A percentile compares a stretch with the other conserved stretches of the same genome.
Evolutionary conservation across 257 asterid genomes (phyloP).

Genomic region (Leonotis leonurus): DNA sequence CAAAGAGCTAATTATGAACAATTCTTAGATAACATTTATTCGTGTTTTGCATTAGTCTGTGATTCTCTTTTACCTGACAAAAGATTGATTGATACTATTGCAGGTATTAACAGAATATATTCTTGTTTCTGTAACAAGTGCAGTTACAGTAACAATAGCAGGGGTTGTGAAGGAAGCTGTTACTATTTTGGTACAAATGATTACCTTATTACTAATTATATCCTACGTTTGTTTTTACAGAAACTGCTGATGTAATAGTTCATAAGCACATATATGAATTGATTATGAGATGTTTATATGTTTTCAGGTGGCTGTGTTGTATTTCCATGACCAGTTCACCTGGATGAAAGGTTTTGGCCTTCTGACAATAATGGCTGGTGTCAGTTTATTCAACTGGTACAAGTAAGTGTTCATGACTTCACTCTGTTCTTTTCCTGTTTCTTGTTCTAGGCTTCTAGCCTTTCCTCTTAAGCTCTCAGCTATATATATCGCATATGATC

Average conservation of each 20-base stretch:
- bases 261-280: no score
- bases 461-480: neutral
- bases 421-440: neutral
- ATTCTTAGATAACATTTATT: neutral
- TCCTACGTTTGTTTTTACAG: conserved; percentile 3
- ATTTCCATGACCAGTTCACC: conserved; percentile 89
- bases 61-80: neutral
- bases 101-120: conserved; percentile 95
- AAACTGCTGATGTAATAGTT: conserved; percentile 8
- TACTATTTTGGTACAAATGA: conserved; percentile 68
- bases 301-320: conserved; percentile 90
- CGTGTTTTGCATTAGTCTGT: conserved; percentile 1
- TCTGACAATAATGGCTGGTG: conserved; percentile 72
- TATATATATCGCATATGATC: neutral
- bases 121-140: conserved; percentile 93
- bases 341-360: conserved; percentile 88
- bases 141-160: conserved; percentile 94
- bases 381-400: conserved; percentile 95
- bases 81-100: conserved; percentile 20
- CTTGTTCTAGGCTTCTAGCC: neutral
- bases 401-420: conserved; percentile 62
- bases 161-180: conserved; percentile 99
- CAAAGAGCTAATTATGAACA: neutral
- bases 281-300: neutral
- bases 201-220: neutral